These are phyloP conservation scores for Auxenochlorella pyrenoidosa DNA, from an alignment of 139 green algal genomes.

Conservation along the genomic window DNA sequence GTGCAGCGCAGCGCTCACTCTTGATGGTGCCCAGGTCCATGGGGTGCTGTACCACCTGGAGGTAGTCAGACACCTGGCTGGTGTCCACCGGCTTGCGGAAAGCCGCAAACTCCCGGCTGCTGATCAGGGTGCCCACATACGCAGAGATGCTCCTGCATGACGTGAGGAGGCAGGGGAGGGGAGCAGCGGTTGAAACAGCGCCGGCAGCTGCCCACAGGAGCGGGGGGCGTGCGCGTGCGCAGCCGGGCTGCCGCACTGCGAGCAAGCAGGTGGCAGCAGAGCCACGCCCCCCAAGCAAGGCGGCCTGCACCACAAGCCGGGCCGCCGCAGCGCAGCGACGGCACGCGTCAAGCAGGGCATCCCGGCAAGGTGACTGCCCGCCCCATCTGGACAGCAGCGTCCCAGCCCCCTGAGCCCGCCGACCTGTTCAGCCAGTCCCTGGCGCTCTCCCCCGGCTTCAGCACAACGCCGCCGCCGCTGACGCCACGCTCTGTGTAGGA, in stretches of 20 bases:
- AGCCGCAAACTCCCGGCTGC: background rate
- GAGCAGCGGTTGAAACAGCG: background rate
- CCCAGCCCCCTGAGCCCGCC: background rate
- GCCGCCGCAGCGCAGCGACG: no score
- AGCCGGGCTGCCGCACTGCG: no score
- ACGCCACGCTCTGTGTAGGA: background rate
- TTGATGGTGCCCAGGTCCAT: constrained; percentile 31
- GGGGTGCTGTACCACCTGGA: background rate
- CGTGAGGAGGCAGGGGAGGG: no score
- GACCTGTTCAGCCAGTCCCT: constrained; percentile 10
- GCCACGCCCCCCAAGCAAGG: background rate
- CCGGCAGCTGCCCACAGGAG: no score
- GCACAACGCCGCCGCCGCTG: background rate
- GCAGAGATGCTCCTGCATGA: background rate
- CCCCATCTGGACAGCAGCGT: background rate
- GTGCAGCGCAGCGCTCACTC: background rate
- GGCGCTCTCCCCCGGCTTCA: background rate
- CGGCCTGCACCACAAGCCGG: no score
- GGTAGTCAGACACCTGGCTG: background rate
- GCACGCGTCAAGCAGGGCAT: no score
- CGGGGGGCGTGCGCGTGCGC: no score
- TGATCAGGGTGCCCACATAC: background rate
- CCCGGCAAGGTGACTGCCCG: no score
- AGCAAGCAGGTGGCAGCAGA: background rate
- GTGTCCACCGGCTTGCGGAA: background rate